Evolutionary conservation across 495 filamentous ascomycete genomes (phyloP).

Genomic region (Aspergillus sclerotiicarbonarius): DNA sequence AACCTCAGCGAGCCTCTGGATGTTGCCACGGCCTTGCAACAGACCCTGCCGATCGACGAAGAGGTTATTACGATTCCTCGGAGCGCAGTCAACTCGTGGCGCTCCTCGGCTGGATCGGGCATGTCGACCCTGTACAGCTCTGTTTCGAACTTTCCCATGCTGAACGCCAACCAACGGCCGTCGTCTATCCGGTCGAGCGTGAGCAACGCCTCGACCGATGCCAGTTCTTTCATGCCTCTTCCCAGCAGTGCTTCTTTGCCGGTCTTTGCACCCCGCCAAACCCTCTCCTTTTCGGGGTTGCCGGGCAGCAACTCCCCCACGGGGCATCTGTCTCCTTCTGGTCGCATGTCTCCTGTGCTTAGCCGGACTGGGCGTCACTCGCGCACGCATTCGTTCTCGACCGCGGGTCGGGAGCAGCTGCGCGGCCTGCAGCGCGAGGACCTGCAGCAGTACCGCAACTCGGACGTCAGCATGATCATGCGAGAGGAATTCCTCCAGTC

Average conservation of each 20-base stretch:
- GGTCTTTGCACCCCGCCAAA: conserved; percentile 37
- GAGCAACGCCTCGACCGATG: conserved; percentile 35
- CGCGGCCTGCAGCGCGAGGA: conserved; percentile 40
- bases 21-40: conserved; percentile 28
- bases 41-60: conserved; percentile 35
- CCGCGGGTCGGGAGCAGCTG: conserved; percentile 34
- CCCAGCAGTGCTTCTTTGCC: conserved; percentile 30
- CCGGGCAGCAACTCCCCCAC: conserved; percentile 20
- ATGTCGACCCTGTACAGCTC: conserved; percentile 38
- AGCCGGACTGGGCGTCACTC: conserved; percentile 20
- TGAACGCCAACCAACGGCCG: conserved; percentile 18
- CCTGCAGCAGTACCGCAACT: conserved; percentile 39
- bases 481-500: conserved; percentile 40
- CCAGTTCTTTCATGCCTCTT: conserved; percentile 28
- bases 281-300: conserved; percentile 17
- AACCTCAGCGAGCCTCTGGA: conserved; percentile 27
- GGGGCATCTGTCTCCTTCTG: conserved; percentile 15
- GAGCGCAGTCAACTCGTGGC: conserved; percentile 39
- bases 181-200: conserved; percentile 31
- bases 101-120: conserved; percentile 36
- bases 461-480: conserved; percentile 43
- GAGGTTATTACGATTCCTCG: conserved; percentile 41
- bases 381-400: conserved; percentile 29
- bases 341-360: conserved; percentile 17
- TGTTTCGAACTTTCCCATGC: conserved; percentile 25